phyloP scores from a whole-genome alignment of 768 basidiomycete species.

The Imleria badia region DNA sequence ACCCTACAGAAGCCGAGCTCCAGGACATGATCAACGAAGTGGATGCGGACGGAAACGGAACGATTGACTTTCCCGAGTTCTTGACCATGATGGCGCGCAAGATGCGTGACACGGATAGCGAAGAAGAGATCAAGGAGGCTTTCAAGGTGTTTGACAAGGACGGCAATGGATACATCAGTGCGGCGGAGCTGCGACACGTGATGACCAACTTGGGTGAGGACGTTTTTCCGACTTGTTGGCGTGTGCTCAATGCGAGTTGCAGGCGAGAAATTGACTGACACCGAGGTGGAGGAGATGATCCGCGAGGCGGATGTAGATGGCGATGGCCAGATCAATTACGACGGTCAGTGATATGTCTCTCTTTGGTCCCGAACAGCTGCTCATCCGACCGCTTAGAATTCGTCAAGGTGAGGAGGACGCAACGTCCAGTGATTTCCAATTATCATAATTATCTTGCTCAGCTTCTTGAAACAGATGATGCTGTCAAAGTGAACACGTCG shows the following conservation, averaged over 20 bases:
- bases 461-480: slow-evolving; percentile 58
- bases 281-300: slow-evolving; percentile 95
- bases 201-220: slow-evolving; percentile 84
- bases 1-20: slow-evolving; percentile 88
- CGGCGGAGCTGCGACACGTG: slow-evolving; percentile 84
- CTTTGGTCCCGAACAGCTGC: neutral
- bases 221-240: neutral
- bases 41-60: slow-evolving; percentile 84
- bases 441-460: slow-evolving; percentile 2
- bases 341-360: slow-evolving; percentile 46
- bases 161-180: slow-evolving; percentile 85
- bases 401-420: slow-evolving; percentile 53
- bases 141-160: slow-evolving; percentile 99
- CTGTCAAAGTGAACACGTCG: slow-evolving; percentile 52
- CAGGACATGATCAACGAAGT: slow-evolving; percentile 97
- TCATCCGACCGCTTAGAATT: slow-evolving; percentile 52
- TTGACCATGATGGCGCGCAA: slow-evolving; percentile 83
- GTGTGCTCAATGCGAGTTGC: slow-evolving; percentile 12
- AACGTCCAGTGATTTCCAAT: neutral
- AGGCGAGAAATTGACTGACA: slow-evolving; percentile 87
- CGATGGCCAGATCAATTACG: slow-evolving; percentile 91
- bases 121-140: slow-evolving; percentile 95
- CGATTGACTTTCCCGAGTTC: slow-evolving; percentile 85
- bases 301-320: slow-evolving; percentile 94
- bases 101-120: slow-evolving; percentile 89